Evolutionary conservation across 148 eudicot species (phyloP).

Genomic region (Fagopyrum homotropicum): DNA sequence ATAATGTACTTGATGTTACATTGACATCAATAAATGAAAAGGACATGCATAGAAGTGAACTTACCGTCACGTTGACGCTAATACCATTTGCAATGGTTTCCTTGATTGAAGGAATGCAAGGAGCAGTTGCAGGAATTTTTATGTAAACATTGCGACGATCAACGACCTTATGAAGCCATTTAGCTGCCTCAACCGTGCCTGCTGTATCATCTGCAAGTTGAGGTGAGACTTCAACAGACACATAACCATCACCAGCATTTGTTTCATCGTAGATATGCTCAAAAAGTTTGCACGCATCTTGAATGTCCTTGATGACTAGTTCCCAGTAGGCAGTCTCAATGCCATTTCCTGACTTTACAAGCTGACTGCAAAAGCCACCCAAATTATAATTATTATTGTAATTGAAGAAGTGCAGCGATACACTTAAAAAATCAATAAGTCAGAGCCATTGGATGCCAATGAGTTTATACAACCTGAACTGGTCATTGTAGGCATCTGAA

Average conservation of each 20-base stretch:
- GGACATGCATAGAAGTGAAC: conserved; percentile 18
- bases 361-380: conserved; percentile 49
- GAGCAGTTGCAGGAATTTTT: conserved; percentile 94
- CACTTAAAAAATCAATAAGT: neutral
- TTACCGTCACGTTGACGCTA: conserved; percentile 97
- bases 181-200: conserved; percentile 92
- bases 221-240: conserved; percentile 98
- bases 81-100: conserved; percentile 80
- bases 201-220: conserved; percentile 90
- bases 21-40: neutral
- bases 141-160: conserved; percentile 85
- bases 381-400: neutral
- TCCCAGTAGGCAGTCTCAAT: conserved; percentile 96
- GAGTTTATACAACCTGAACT: conserved; percentile 51
- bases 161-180: conserved; percentile 83
- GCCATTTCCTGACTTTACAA: conserved; percentile 77
- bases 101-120: conserved; percentile 87
- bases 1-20: neutral
- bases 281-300: conserved; percentile 90
- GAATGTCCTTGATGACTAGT: conserved; percentile 92
- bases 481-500: conserved; percentile 89
- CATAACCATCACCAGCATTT: conserved; percentile 85
- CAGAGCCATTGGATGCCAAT: neutral
- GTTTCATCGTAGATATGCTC: conserved; percentile 85
- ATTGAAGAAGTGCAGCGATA: neutral